Evolutionary conservation across 2,329 filamentous ascomycete genomes (phyloP), one percentile per base, ranked within the genome.

Genomic region (Penicillium sp.): DNA sequence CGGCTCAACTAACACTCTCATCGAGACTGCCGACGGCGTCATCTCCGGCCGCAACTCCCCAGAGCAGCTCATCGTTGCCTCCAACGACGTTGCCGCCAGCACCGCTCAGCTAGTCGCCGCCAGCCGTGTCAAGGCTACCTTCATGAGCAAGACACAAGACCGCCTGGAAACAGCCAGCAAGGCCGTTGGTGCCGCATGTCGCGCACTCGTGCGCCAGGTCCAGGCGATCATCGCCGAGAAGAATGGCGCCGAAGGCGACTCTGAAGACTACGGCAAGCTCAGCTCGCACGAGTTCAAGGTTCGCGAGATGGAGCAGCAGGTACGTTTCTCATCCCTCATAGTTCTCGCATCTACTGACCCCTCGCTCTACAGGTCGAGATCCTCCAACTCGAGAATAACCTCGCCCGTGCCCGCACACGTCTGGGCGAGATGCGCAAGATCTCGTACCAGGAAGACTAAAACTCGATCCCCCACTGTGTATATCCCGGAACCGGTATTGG

Each of bases 361-460:
- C 28, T 15, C 28, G 33, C 31, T 41, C 46, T 62, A 58, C 67
- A 96, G 91, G 94, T 99, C 69, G 92, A 99, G 75, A 99, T 99
- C 62, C 80, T 97, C 50, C 91, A 97, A 74, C 82, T 99, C 60
- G 92, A 97, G 76, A 99, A 97, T 67, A 77, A 84, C 26, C 82
- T 99, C 36, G 81, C 86, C 8, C 79, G 88, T 29, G 94, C 94
- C 39, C 82, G 93, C 63, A 85, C 88, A 68, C 81, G 91, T 49
- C 78, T 99, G 59, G 93, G 94, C 58, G 94, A 99, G 81, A 97
- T 99, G 94, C 85, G 94, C 70, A 96, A 96, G 84, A 90, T 96
- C 57, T 93, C 89, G 5, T 96, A 96, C 76, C 88, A 89, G 70
- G 89, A 95, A 68, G 88, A 93, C 10, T 77, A 69, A 64, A 49